Evolutionary conservation across 2,329 filamentous ascomycete genomes (phyloP), one percentile per base, ranked within the genome.

Genomic region (Ascochyta viciae-villosae): DNA sequence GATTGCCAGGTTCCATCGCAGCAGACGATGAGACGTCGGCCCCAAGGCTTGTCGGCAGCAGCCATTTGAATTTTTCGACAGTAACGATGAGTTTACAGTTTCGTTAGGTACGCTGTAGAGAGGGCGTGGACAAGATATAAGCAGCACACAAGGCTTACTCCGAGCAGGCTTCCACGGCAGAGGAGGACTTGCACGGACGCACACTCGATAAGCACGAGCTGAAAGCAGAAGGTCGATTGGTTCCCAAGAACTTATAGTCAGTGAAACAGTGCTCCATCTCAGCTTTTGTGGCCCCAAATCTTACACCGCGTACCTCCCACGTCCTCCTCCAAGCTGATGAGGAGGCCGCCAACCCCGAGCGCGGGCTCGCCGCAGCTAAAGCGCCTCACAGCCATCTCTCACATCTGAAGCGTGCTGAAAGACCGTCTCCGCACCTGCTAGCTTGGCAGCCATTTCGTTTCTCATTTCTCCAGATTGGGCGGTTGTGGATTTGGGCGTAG

Each of bases 1-100:
- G 68, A 70, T 42, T 76, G 73, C 73, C 73, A 76, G 6, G 73
- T 76, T 1, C 73, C 73, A 33, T 76, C 73, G 51, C 73, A 76
- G 57, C 72, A 74, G 41, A 76, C 66, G 39, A 76, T 54, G 12
- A 76, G 65, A 22, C 72, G 68, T 44, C 72, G 62, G n/a, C 62
- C 60, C 72, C 71, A 74, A 19, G 72, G 57, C 39, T 54, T 55
- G 22, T 68, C 56, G 57, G 29, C 27, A 29, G 40, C 54, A 6
- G 44, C 12, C 52, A 55, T 50, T 4, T 24, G 26, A 16, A 19
- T 19, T 24, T 40, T 7, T 26, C 1, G 13, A 26, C 1, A n/a
- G 12, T 31, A 9, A 6, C 7, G 8, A 33, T n/a, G 4, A 19
- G 9, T 22, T 44, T 10, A 15, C 12, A 9, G 16, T 23, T 4